A percentile compares a stretch with the other conserved stretches of the same genome.
Evolutionary conservation across 139 green algal species (phyloP).

Genomic region (Auxenochlorella pyrenoidosa): DNA sequence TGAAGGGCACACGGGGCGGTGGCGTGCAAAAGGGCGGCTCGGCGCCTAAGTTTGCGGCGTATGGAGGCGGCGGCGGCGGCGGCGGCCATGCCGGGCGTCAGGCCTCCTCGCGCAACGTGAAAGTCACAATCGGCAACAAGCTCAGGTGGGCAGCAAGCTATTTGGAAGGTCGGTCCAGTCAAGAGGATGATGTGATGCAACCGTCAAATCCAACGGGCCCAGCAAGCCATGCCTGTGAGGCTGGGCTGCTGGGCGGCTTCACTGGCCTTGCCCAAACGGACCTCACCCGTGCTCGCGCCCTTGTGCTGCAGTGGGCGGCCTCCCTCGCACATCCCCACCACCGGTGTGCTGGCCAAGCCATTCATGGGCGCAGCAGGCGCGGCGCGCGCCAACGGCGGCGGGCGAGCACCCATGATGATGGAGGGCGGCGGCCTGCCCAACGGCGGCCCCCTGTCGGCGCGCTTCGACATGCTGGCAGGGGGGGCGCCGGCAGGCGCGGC

Average conservation of each 20-base stretch:
- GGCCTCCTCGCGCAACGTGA: conserved; percentile 17
- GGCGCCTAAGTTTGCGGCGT: conserved; percentile 10
- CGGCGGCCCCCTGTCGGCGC: not conserved
- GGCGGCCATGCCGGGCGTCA: not conserved
- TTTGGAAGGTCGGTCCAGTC: not conserved
- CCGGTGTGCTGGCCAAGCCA: conserved; percentile 14
- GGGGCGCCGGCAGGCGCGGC: not conserved
- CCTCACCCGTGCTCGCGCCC: not conserved
- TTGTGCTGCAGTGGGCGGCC: not conserved
- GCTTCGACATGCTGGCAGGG: conserved; percentile 14
- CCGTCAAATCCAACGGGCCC: not conserved
- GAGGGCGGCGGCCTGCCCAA: not conserved
- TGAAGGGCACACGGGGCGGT: conserved; percentile 29
- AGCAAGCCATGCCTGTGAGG: not conserved
- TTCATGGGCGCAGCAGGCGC: conserved; percentile 6
- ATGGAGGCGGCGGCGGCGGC: not conserved
- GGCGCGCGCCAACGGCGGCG: not conserved
- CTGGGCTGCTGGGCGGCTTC: not conserved
- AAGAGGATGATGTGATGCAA: not conserved
- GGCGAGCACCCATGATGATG: conserved; percentile 6
- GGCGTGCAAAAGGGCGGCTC: conserved; percentile 30
- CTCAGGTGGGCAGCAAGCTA: not conserved
- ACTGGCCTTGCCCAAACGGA: no score
- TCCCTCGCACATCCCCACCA: conserved; percentile 12
- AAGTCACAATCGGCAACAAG: conserved; percentile 39